A percentile compares a stretch with the other conserved stretches of the same genome.
Evolutionary conservation across 2,329 filamentous ascomycete genomes (phyloP).

Genomic region (Lithohypha guttulata): DNA sequence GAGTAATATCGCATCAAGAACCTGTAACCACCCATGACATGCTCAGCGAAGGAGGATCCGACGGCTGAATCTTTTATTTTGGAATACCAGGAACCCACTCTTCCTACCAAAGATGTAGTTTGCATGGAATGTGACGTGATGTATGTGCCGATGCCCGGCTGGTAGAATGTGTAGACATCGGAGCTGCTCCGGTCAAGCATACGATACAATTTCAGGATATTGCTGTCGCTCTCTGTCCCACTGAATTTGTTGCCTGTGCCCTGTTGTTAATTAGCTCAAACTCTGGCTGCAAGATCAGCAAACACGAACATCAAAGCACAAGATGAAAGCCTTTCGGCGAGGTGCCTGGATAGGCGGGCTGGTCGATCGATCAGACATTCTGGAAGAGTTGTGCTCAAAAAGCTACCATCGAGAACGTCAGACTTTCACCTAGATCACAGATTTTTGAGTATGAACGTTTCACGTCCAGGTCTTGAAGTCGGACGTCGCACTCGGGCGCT

Average conservation of each 20-base stretch:
- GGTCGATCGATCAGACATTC: too few relatives aligned
- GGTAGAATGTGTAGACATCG: constrained; percentile 22
- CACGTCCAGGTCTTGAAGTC: too few relatives aligned
- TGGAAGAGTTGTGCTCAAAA: too few relatives aligned
- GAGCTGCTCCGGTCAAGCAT: constrained; percentile 23
- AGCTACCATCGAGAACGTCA: too few relatives aligned
- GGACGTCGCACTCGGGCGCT: too few relatives aligned
- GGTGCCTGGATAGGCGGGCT: too few relatives aligned
- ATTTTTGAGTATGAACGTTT: too few relatives aligned
- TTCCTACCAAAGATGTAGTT: constrained; percentile 42
- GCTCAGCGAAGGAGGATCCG: constrained; percentile 68
- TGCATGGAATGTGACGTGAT: constrained; percentile 43
- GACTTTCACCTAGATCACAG: too few relatives aligned
- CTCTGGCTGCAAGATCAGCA: constrained; percentile 18
- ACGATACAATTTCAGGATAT: constrained; percentile 38
- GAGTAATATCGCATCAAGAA: constrained; percentile 67
- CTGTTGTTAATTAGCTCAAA: constrained; percentile 31
- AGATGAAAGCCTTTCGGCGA: constrained; percentile 16
- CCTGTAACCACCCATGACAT: constrained; percentile 73
- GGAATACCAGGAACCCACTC: constrained; percentile 40
- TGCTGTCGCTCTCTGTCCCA: constrained; percentile 36
- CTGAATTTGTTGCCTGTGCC: constrained; percentile 36
- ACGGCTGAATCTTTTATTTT: constrained; percentile 64
- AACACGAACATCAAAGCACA: constrained; percentile 16
- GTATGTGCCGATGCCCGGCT: constrained; percentile 54